Percentiles rank a stretch among this genome's conserved stretches.
Evolutionary conservation across 352 stramenopile species (phyloP).

Genomic region (Elongisporangium prolatum): DNA sequence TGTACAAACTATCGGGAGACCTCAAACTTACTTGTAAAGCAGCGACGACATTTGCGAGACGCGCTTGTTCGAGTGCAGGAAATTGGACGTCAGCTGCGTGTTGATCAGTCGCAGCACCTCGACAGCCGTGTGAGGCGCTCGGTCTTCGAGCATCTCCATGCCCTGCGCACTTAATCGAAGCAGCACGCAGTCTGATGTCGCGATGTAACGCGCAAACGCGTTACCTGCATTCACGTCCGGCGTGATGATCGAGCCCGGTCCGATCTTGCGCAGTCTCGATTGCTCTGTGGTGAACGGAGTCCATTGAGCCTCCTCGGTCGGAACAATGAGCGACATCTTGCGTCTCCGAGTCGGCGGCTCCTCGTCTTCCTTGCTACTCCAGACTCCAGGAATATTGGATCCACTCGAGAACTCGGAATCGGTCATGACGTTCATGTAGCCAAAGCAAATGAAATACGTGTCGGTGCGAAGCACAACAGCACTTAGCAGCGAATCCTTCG

Average conservation of each 20-base stretch:
- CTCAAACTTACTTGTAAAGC: conserved; percentile 52
- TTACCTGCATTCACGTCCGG: conserved; percentile 29
- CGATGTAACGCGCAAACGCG: conserved; percentile 45
- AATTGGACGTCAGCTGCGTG: conserved; percentile 45
- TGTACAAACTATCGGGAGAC: too few relatives aligned
- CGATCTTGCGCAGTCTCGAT: conserved; percentile 68
- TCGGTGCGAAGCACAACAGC: conserved; percentile 33
- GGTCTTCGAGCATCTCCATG: conserved; percentile 51
- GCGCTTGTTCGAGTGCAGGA: conserved; percentile 69
- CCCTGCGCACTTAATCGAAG: conserved; percentile 49
- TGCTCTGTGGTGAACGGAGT: conserved; percentile 58
- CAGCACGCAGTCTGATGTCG: conserved; percentile 59
- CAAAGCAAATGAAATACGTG: conserved; percentile 77
- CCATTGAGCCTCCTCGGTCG: conserved; percentile 47
- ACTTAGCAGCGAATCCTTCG: conserved; percentile 31
- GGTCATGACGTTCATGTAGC: conserved; percentile 67
- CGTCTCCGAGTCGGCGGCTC: conserved; percentile 8
- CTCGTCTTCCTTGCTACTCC: not conserved
- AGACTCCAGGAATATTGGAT: conserved; percentile 52
- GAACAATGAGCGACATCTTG: conserved; percentile 33
- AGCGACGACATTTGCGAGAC: conserved; percentile 74
- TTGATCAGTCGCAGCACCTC: conserved; percentile 76
- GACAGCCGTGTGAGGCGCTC: conserved; percentile 61
- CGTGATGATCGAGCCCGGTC: conserved; percentile 65
- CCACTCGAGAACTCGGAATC: conserved; percentile 60